Evolutionary conservation across 192 early-diverging fungal genomes (phyloP).

Genomic region (Coemansia sp.): DNA sequence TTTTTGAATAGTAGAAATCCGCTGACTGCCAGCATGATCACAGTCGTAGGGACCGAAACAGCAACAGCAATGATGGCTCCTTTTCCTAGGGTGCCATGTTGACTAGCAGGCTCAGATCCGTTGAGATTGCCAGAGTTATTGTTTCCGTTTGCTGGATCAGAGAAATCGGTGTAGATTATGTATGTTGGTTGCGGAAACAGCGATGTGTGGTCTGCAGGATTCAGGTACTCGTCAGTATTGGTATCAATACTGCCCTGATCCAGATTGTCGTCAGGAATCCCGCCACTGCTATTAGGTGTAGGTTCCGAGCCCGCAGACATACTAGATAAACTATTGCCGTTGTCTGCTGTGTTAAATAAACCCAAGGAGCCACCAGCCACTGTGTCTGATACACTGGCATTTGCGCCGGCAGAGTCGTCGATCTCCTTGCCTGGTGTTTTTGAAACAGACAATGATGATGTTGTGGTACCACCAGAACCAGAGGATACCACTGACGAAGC

Average conservation of each 20-base stretch:
- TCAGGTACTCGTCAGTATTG: not conserved
- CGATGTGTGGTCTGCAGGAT: not conserved
- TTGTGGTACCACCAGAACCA: not conserved
- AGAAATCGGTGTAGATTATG: not conserved
- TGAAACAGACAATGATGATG: not conserved
- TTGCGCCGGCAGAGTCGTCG: not conserved
- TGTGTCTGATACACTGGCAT: not conserved
- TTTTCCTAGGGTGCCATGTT: not conserved
- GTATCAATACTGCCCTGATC: not conserved
- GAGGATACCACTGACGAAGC: not conserved
- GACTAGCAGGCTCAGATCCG: not conserved
- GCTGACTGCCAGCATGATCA: constrained; percentile 13
- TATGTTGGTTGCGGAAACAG: constrained; percentile 1
- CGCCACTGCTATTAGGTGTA: not conserved
- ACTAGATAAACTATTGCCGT: not conserved
- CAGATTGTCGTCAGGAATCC: constrained; percentile 3
- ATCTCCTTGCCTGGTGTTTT: not conserved
- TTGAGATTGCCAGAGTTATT: not conserved
- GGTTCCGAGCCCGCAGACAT: not conserved
- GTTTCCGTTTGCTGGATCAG: not conserved
- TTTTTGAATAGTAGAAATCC: constrained; percentile 18
- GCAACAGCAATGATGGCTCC: constrained; percentile 19
- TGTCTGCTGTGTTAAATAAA: not conserved
- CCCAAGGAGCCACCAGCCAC: not conserved
- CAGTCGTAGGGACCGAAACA: constrained; percentile 17